These are phyloP conservation scores for Globisporangium paroecandrum DNA, from an alignment of 352 stramenopile genomes.

Conservation along the genomic window DNA sequence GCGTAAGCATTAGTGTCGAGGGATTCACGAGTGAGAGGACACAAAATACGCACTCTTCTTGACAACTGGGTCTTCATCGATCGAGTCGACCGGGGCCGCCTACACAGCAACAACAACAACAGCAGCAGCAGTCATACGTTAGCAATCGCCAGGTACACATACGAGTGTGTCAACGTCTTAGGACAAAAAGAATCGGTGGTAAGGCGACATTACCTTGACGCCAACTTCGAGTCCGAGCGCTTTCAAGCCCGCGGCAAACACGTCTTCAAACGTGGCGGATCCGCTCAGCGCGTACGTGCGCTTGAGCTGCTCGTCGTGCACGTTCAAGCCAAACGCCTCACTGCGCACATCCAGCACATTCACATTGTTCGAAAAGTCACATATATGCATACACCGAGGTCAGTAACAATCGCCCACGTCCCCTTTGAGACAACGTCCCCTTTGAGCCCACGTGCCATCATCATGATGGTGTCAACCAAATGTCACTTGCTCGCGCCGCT, in stretches of 20 bases:
- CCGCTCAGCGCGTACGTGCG: slow-evolving; percentile 41
- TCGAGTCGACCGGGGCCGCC: slow-evolving; percentile 19
- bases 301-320: slow-evolving; percentile 56
- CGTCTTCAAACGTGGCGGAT: slow-evolving; percentile 50
- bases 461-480: slow-evolving; percentile 1
- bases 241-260: slow-evolving; percentile 69
- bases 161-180: not conserved
- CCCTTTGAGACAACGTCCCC: no score
- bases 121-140: not conserved
- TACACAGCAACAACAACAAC: not conserved
- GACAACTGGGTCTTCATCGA: slow-evolving; percentile 69
- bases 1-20: not conserved
- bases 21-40: not conserved
- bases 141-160: not conserved
- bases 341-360: slow-evolving; percentile 23
- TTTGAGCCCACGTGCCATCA: not conserved
- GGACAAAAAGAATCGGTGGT: not conserved
- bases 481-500: not conserved
- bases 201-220: slow-evolving; percentile 1
- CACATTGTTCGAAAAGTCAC: not conserved
- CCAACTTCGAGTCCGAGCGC: slow-evolving; percentile 52
- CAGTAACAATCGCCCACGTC: not conserved
- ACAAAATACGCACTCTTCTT: slow-evolving; percentile 47
- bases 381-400: not conserved
- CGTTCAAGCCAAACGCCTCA: slow-evolving; percentile 66